A percentile compares a stretch with the other conserved stretches of the same genome.
Evolutionary conservation across 2,329 filamentous ascomycete genomes (phyloP).

Genomic region (Lachnum nothofagi): DNA sequence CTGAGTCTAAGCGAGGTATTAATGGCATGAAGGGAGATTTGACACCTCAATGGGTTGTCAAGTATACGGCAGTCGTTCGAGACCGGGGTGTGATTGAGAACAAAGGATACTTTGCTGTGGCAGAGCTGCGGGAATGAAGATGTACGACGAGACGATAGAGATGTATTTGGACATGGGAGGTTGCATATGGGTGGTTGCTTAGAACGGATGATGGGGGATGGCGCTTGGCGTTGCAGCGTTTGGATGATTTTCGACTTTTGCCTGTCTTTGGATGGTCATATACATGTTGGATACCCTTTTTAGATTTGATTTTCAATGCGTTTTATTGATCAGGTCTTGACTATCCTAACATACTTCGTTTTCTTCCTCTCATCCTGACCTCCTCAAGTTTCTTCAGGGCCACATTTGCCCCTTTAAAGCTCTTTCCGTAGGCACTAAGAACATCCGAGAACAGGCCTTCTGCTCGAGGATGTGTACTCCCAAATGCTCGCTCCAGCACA

Average conservation of each 20-base stretch:
- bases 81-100: slow-evolving; percentile 95
- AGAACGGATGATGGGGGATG: not conserved
- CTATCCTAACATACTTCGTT: slow-evolving; percentile 92
- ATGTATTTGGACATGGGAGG: not conserved
- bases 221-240: not conserved
- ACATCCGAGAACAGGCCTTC: slow-evolving; percentile 71
- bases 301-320: no score
- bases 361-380: slow-evolving; percentile 86
- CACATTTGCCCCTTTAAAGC: slow-evolving; percentile 67
- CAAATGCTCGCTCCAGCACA: slow-evolving; percentile 89
- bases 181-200: not conserved
- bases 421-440: slow-evolving; percentile 66
- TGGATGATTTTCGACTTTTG: not conserved
- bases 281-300: not conserved
- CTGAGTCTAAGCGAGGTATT: slow-evolving; percentile 39
- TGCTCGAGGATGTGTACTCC: slow-evolving; percentile 84
- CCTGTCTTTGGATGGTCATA: not conserved
- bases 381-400: slow-evolving; percentile 83
- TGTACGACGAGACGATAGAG: not conserved
- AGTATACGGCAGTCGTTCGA: slow-evolving; percentile 93
- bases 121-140: slow-evolving; percentile 54
- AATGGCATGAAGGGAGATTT: slow-evolving; percentile 70
- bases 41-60: slow-evolving; percentile 87
- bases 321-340: slow-evolving; percentile 1
- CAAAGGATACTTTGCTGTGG: slow-evolving; percentile 93